phyloP scores from a whole-genome alignment of 495 filamentous ascomycete genomes.

The Pyronema domesticum region DNA sequence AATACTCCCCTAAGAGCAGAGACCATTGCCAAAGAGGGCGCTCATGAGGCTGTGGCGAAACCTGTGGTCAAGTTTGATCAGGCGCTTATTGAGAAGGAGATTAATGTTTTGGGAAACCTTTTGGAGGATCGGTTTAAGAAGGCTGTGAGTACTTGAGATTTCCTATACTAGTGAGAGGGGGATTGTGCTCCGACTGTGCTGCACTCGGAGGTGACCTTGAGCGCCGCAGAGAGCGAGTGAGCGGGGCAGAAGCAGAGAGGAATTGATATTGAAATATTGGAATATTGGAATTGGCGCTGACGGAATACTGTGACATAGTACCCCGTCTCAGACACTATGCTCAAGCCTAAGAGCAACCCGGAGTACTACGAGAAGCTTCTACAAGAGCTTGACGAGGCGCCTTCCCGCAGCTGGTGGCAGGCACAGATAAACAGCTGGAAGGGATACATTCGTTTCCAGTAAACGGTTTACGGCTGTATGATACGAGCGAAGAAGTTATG shows the following conservation, averaged over 20 bases:
- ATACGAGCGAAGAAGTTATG: background rate
- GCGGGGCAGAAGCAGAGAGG: background rate
- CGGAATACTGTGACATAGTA: slow-evolving; percentile 8
- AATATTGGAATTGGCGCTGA: slow-evolving; percentile 1
- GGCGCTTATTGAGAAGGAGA: slow-evolving; percentile 1
- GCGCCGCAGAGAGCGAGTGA: background rate
- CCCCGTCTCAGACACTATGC: slow-evolving; percentile 14
- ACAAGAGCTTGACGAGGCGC: slow-evolving; percentile 18
- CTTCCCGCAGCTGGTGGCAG: slow-evolving; percentile 16
- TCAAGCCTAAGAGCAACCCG: slow-evolving; percentile 21
- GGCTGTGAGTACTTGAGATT: slow-evolving; percentile 11
- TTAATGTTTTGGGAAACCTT: slow-evolving; percentile 16
- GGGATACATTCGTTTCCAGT: slow-evolving; percentile 21
- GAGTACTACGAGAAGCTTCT: slow-evolving; percentile 20
- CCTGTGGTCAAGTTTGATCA: slow-evolving; percentile 11
- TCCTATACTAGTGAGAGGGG: background rate
- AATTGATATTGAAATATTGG: slow-evolving; percentile 1
- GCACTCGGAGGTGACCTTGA: too few relatives aligned
- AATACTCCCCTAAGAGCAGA: background rate
- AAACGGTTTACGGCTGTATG: background rate
- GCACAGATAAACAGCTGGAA: slow-evolving; percentile 21
- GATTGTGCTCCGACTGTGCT: slow-evolving; percentile 19
- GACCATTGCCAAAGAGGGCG: slow-evolving; percentile 5
- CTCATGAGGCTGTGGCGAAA: slow-evolving; percentile 25
- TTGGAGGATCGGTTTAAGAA: slow-evolving; percentile 20